Conservation (phyloP, 805 yeast species). For the Komagataella ulmi region DNA sequence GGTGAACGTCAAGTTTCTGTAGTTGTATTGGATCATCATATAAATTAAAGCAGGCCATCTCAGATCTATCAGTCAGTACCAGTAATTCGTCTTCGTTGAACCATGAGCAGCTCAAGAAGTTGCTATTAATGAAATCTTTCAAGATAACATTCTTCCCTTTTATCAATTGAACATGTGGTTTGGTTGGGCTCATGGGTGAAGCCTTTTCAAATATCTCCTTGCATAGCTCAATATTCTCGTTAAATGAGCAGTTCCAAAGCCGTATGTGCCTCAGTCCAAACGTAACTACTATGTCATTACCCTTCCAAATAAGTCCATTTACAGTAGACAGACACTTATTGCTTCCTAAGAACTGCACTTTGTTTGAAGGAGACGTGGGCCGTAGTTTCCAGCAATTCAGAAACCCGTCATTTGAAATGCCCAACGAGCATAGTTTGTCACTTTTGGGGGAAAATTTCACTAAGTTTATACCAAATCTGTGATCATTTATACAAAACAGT, state of each 20-base stretch:
- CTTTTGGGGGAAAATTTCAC: constrained; percentile 49
- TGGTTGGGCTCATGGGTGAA: neutral
- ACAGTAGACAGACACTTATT: constrained; percentile 54
- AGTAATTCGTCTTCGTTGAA: constrained; percentile 23
- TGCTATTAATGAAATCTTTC: constrained; percentile 32
- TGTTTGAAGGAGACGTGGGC: constrained; percentile 9
- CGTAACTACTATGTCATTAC: constrained; percentile 33
- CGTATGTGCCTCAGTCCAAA: constrained; percentile 50
- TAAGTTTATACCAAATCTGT: constrained; percentile 47
- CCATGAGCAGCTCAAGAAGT: constrained; percentile 28
- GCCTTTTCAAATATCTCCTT: neutral
- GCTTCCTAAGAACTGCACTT: constrained; percentile 27
- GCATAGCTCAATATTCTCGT: neutral
- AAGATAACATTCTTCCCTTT: constrained; percentile 49
- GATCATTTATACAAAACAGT: constrained; percentile 42
- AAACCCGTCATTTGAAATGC: constrained; percentile 58
- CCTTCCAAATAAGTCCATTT: constrained; percentile 42
- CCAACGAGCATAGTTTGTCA: constrained; percentile 41
- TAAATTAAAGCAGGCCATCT: constrained; percentile 18
- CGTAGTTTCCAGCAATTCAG: constrained; percentile 41
- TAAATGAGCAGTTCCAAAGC: constrained; percentile 31
- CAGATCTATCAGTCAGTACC: constrained; percentile 19
- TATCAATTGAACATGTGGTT: constrained; percentile 14
- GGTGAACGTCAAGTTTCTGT: constrained; percentile 6
- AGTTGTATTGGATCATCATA: constrained; percentile 11